These are phyloP conservation scores for Candolleomyces eurysporus DNA, from an alignment of 768 basidiomycete species.

Conservation along the genomic window DNA sequence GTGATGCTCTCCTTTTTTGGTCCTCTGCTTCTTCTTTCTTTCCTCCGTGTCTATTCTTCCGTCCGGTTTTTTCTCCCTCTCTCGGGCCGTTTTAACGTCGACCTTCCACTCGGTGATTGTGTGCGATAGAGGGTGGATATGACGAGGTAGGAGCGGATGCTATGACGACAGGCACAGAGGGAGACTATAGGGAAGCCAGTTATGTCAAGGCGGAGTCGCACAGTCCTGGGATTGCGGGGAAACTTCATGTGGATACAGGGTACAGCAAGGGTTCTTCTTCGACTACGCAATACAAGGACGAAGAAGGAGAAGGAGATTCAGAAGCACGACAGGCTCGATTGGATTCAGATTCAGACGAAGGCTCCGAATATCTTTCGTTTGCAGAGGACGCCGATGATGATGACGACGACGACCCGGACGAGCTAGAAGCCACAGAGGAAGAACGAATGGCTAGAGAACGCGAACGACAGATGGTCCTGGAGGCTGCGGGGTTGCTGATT, in stretches of 20 bases:
- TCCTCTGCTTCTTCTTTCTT: no score
- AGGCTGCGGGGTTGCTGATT: constrained; percentile 78
- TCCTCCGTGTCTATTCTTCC: no score
- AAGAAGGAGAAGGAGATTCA: neutral
- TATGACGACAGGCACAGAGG: no score
- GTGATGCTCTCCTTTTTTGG: no score
- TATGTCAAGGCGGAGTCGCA: neutral
- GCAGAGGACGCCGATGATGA: constrained; percentile 18
- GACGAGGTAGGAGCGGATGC: no score
- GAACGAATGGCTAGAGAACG: constrained; percentile 62
- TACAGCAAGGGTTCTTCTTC: neutral
- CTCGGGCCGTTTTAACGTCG: no score
- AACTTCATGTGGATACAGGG: constrained; percentile 1
- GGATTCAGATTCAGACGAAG: constrained; percentile 30
- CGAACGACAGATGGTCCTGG: constrained; percentile 80
- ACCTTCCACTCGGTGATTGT: no score
- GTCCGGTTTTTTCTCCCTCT: no score
- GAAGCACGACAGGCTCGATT: constrained; percentile 16
- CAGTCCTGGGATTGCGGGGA: constrained; percentile 5
- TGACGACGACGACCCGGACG: constrained; percentile 31
- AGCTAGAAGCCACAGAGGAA: constrained; percentile 42
- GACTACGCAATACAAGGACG: neutral
- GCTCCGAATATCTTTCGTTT: constrained; percentile 38
- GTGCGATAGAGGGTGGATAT: no score
- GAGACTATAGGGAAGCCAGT: no score